These are phyloP conservation scores for Angomonas deanei DNA, from an alignment of 208 protist genomes.

Conservation along the genomic window DNA sequence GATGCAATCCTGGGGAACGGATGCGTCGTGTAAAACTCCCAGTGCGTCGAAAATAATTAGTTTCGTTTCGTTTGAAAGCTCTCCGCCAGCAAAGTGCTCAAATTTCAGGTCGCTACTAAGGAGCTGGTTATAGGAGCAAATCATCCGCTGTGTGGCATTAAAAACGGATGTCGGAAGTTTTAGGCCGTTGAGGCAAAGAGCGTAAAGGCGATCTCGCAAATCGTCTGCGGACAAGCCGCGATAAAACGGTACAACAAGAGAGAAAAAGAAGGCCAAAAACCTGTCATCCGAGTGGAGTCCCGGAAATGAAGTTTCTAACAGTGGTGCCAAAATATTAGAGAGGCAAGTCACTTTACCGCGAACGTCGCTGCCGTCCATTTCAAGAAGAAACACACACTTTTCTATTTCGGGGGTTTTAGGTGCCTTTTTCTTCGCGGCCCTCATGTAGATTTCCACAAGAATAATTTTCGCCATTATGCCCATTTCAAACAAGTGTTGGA, in stretches of 20 bases:
- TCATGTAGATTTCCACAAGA: constrained; percentile 44
- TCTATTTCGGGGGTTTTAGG: constrained; percentile 36
- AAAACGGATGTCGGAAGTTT: constrained; percentile 54
- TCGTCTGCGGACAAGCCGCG: constrained; percentile 12
- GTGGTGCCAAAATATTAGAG: not conserved
- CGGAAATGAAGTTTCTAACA: not conserved
- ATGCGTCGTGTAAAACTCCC: constrained; percentile 43
- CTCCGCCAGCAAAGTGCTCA: constrained; percentile 7
- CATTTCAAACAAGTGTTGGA: constrained; percentile 48
- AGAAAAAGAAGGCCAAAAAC: constrained; percentile 26
- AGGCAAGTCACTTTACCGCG: not conserved
- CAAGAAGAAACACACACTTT: constrained; percentile 22
- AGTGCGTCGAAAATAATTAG: constrained; percentile 51
- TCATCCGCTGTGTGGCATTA: constrained; percentile 53
- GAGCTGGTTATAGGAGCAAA: constrained; percentile 64
- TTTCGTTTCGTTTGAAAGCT: constrained; percentile 20
- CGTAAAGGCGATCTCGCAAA: constrained; percentile 41
- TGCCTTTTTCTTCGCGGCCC: constrained; percentile 27
- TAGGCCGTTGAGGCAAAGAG: constrained; percentile 70
- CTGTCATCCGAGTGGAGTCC: constrained; percentile 9
- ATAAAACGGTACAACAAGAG: constrained; percentile 36
- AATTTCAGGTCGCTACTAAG: constrained; percentile 14
- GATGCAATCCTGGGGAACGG: constrained; percentile 34
- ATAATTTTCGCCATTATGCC: constrained; percentile 60
- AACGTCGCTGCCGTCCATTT: not conserved